Percentiles rank a stretch among this genome's conserved stretches.
Conservation (phyloP, 345 rosid species). For the Eucalyptus fibrosa region DNA sequence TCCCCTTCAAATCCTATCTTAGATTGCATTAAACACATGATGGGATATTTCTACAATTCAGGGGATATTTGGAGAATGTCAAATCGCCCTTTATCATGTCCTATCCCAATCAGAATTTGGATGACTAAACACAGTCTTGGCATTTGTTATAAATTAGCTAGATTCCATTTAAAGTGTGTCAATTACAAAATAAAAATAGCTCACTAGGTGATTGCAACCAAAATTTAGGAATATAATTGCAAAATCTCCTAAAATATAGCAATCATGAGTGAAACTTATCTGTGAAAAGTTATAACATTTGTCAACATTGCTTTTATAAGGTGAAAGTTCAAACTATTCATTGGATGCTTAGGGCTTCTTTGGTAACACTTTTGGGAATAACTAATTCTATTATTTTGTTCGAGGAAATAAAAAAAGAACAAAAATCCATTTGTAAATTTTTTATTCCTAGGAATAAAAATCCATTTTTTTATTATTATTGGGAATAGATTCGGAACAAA, state of each 20-base stretch:
- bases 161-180: neutral
- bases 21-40: neutral
- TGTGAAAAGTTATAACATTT: neutral
- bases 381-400: no score
- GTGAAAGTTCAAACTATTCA: neutral
- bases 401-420: no score
- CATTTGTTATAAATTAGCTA: neutral
- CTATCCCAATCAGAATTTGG: neutral
- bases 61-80: neutral
- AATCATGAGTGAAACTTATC: neutral
- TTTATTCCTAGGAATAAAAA: rapidly evolving
- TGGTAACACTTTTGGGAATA: no score
- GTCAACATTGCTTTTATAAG: neutral
- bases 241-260: neutral
- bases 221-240: neutral
- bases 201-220: neutral
- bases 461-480: no score
- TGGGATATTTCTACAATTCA: neutral
- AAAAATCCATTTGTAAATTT: no score
- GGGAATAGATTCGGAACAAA: no score
- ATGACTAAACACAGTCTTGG: rapidly evolving
- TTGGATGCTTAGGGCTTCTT: neutral
- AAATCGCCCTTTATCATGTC: neutral
- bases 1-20: neutral
- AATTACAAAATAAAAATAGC: neutral